These are phyloP conservation scores for Misopates orontium DNA, from an alignment of 257 asterid species.

Conservation along the genomic window DNA sequence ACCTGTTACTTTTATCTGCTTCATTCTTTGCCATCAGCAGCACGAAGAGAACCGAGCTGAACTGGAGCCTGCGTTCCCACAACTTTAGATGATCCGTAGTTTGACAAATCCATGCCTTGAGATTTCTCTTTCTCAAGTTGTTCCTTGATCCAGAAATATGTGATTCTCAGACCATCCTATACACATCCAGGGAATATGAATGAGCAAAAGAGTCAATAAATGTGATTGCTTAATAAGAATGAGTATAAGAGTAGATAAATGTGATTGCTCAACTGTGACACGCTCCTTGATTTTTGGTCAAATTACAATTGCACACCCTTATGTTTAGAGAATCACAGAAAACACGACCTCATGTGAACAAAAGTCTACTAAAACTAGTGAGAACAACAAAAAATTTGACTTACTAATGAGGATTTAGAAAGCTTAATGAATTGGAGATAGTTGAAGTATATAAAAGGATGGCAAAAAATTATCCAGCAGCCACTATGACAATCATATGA, in stretches of 20 bases:
- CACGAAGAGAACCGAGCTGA: constrained; percentile 79
- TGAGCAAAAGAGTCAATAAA: background rate
- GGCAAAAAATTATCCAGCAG: too few relatives aligned
- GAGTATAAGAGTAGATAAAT: too few relatives aligned
- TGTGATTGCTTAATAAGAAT: too few relatives aligned
- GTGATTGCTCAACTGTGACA: too few relatives aligned
- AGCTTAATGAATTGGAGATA: too few relatives aligned
- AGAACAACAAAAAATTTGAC: too few relatives aligned
- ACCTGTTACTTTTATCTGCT: background rate
- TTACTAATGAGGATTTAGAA: too few relatives aligned
- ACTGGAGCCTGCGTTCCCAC: constrained; percentile 88
- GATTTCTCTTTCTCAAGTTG: constrained; percentile 87
- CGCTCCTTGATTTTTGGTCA: background rate
- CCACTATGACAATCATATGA: too few relatives aligned
- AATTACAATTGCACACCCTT: too few relatives aligned
- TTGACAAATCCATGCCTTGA: constrained; percentile 48
- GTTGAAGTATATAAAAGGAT: too few relatives aligned
- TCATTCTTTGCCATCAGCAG: constrained; percentile 83
- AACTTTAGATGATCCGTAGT: constrained; percentile 70
- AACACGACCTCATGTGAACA: background rate
- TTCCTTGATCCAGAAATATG: constrained; percentile 91
- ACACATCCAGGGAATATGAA: background rate
- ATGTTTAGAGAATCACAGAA: background rate
- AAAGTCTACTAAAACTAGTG: too few relatives aligned
- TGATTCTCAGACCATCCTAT: constrained; percentile 89